Evolutionary conservation across 2,329 filamentous ascomycete genomes (phyloP), one percentile per base, ranked within the genome.

Genomic region (Cytospora piceae): DNA sequence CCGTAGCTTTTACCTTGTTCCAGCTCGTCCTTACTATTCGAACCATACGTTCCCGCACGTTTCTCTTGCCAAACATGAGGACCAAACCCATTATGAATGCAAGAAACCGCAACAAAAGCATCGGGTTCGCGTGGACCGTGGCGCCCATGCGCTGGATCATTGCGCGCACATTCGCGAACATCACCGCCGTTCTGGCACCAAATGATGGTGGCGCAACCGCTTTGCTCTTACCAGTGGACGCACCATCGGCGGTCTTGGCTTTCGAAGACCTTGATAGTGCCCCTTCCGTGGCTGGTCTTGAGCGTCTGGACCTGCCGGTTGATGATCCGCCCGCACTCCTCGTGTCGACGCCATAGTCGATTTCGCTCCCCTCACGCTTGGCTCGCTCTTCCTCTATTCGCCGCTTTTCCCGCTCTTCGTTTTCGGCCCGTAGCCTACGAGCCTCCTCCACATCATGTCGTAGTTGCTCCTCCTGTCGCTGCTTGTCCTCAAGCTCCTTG

Each of bases 21-120:
- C 93, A 96, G 12, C 87, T 88, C 32, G 84, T 81, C 49, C 85
- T 85, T 53, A 96, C 74, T 46, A 93, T 81, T 63, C 88, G 84
- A 74, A 88, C 84, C 42, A 97, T 77, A 69, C 90, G 85, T 70
- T 96, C 88, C 51, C 94, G 86, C 17, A 96, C 81, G 73, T 90
- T 90, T 72, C 86, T 85, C 72, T 91, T 85, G 65, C 91, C 90
- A 67, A 97, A 81, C 69, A 95, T 86, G 69, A 94, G 78, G 34
- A 96, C 74, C 67, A 99, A 83, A 2, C 92, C 91, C 46, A 94
- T 78, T 29, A 97, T 76, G 74, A 98, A 97, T 20, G 93, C 85
- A 58, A 98, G 71, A 5, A 92, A 87, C 66, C 85, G 82, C 71
- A 87, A 76, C 62, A 90, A 73, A 42, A 85, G 67, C 71, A 82